Evolutionary conservation across 768 basidiomycete genomes (phyloP), one percentile per base, ranked within the genome.

Genomic region (Tubosaeta sp.): DNA sequence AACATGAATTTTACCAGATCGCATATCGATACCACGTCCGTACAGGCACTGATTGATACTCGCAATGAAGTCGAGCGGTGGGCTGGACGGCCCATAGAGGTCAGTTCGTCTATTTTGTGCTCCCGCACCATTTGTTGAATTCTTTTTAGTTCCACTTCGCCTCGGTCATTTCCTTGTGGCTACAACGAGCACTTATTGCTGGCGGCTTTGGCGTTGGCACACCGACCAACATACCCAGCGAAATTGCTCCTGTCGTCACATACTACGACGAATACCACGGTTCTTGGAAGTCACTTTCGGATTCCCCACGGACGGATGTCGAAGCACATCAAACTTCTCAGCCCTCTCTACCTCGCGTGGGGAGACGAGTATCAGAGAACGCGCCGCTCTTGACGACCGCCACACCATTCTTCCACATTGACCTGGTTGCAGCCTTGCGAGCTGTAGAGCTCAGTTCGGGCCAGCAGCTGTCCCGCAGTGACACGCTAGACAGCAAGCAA

Each of bases 321-420:
- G 74, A 73, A 55, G 64, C 60, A 13, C 69, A 57, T 10, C 72
- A 71, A 29, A 54, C 50, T 12, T 58, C 53, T 44, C 55, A 53
- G 43, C 50, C 46, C 47, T 34, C 38, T 43, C 53, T 50, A 7
- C 2, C 33, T 26, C 47, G 11, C 14, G 53, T 14, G 13, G 32
- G 39, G 10, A 38, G 42, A 37, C 25, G n/a, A 6, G 4, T 32
- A 7, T 53, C 37, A 9, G 54, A 56, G 29, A 43, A 10, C 22
- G 60, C 33, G 16, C 70, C 78, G 14, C 61, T 86, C 37, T 65
- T 84, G 29, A 66, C 75, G 1, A 57, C 73, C 9, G 76, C 79
- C 35, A 91, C 88, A 7, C 89, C 89, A 9, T 91, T 84, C 77
- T 95, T 97, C 86, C 95, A 97, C 73, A 74, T 97, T 58, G 94